phyloP scores from a whole-genome alignment of 2,329 filamentous ascomycete species.

The Triangularia setosa region DNA sequence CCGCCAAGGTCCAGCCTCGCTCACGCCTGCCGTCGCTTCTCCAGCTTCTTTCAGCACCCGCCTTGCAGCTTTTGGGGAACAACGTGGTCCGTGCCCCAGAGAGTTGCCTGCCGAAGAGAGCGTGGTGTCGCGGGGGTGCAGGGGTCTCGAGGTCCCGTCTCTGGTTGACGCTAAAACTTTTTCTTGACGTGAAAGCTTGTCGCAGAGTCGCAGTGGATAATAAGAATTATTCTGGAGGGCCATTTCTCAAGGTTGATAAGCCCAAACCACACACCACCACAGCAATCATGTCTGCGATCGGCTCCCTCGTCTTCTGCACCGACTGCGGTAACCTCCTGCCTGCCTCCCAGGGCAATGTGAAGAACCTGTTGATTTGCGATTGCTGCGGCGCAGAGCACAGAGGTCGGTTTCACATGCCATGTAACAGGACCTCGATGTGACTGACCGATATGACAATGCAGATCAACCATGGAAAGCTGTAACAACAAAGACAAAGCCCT shows the following conservation, averaged over 20 bases:
- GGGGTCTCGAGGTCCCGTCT: neutral
- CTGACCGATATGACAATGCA: slow-evolving; percentile 1
- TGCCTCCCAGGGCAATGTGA: slow-evolving; percentile 69
- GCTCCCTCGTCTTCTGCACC: slow-evolving; percentile 86
- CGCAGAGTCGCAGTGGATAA: slow-evolving; percentile 1
- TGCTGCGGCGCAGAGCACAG: slow-evolving; percentile 81
- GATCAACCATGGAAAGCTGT: slow-evolving; percentile 46
- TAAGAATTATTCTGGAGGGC: neutral
- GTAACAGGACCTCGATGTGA: neutral
- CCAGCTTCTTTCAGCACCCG: slow-evolving; percentile 2
- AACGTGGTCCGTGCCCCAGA: neutral
- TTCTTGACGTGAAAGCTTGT: slow-evolving; percentile 7
- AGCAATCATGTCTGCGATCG: slow-evolving; percentile 73
- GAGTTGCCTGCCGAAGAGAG: neutral
- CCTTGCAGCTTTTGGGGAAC: neutral
- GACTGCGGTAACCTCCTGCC: slow-evolving; percentile 90
- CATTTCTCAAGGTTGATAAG: neutral
- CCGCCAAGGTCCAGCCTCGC: slow-evolving; percentile 2
- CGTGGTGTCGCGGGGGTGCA: neutral
- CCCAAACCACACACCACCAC: neutral
- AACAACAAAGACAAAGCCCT: slow-evolving; percentile 78
- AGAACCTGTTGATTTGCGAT: slow-evolving; percentile 75
- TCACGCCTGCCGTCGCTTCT: neutral
- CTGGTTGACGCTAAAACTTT: slow-evolving; percentile 11
- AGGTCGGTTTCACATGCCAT: slow-evolving; percentile 49